These are phyloP conservation scores for Sarocladium oryzae DNA, from an alignment of 2,329 filamentous ascomycete genomes.

Conservation along the genomic window DNA sequence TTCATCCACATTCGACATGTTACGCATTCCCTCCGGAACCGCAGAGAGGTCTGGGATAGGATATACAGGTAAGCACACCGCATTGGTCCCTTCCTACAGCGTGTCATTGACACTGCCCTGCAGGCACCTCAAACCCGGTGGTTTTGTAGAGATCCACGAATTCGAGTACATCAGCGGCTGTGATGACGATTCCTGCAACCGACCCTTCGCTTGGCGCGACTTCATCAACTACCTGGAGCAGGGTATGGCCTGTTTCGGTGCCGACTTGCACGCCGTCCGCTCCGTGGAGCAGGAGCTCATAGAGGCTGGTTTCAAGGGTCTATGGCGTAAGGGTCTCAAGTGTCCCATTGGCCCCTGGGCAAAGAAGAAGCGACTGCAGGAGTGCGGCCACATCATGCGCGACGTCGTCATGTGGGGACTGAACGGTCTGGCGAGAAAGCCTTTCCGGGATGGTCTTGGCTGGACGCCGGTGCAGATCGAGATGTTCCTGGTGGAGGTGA, in stretches of 20 bases:
- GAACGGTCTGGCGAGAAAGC: slow-evolving; percentile 29
- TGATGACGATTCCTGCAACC: slow-evolving; percentile 38
- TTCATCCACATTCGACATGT: slow-evolving; percentile 43
- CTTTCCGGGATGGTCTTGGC: slow-evolving; percentile 31
- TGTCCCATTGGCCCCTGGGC: slow-evolving; percentile 45
- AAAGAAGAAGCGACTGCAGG: slow-evolving; percentile 31
- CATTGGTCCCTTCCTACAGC: slow-evolving; percentile 5
- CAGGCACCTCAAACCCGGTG: slow-evolving; percentile 46
- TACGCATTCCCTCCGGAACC: slow-evolving; percentile 37
- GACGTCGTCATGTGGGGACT: slow-evolving; percentile 35
- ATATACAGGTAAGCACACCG: slow-evolving; percentile 32
- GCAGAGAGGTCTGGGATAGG: slow-evolving; percentile 32
- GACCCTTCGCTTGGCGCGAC: slow-evolving; percentile 40
- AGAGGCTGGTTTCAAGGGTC: slow-evolving; percentile 34
- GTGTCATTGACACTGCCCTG: not conserved
- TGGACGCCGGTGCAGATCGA: slow-evolving; percentile 37
- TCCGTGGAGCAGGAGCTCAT: slow-evolving; percentile 28
- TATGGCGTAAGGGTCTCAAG: slow-evolving; percentile 37
- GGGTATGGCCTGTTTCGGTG: slow-evolving; percentile 35
- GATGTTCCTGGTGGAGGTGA: slow-evolving; percentile 36
- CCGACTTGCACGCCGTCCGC: slow-evolving; percentile 34
- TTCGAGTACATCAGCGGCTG: slow-evolving; percentile 33
- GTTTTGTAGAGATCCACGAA: slow-evolving; percentile 44
- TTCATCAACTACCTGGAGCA: slow-evolving; percentile 34
- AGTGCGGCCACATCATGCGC: slow-evolving; percentile 39